phyloP scores from a whole-genome alignment of 345 rosid species.

The Linum lewisii region DNA sequence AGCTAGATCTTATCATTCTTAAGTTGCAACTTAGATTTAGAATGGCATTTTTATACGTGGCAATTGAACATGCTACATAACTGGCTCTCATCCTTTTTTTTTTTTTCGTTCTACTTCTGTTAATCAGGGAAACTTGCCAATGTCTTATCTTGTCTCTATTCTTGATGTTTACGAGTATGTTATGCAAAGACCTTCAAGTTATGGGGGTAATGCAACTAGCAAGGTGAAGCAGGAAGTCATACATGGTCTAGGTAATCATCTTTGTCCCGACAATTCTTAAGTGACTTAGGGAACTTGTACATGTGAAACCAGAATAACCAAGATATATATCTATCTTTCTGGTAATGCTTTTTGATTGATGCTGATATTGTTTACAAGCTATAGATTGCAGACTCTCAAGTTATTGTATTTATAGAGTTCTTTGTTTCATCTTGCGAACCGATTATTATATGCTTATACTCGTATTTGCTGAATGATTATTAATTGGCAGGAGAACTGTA shows the following conservation, averaged over 20 bases:
- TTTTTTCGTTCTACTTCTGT: not conserved
- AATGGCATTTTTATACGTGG: no score
- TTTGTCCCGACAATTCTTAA: constrained; percentile 4
- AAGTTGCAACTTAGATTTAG: constrained; percentile 1
- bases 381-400: not conserved
- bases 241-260: constrained; percentile 71
- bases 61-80: no score
- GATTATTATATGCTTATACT: constrained; percentile 6
- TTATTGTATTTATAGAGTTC: not conserved
- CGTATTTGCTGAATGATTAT: constrained; percentile 12
- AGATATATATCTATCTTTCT: not conserved
- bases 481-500: constrained; percentile 69
- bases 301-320: not conserved
- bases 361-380: constrained; percentile 8
- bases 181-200: constrained; percentile 59
- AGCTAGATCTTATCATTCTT: not conserved
- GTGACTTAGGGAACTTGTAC: not conserved
- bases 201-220: constrained; percentile 41
- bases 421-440: not conserved
- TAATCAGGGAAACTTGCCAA: constrained; percentile 58
- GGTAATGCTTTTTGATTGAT: not conserved
- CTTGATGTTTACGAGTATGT: constrained; percentile 73
- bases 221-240: constrained; percentile 92
- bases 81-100: not conserved
- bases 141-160: constrained; percentile 70